Evolutionary conservation across 2,329 filamentous ascomycete genomes (phyloP).

Genomic region (Xylariaceae sp.): DNA sequence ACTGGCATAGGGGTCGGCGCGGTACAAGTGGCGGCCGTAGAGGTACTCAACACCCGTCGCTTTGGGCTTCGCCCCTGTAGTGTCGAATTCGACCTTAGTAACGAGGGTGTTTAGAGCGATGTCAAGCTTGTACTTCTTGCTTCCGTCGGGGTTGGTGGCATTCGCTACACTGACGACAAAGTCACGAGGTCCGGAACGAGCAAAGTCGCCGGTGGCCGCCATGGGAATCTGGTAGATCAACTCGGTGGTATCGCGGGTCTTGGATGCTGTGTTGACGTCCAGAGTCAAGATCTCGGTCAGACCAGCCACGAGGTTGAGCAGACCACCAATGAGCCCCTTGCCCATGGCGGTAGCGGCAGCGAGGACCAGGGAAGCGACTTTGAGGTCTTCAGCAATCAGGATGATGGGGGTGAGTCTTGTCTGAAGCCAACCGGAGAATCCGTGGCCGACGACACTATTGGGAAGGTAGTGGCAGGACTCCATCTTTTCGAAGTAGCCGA

Average conservation of each 20-base stretch:
- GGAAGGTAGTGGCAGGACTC: slow-evolving; percentile 16
- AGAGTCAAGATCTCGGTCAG: slow-evolving; percentile 35
- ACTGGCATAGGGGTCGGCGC: slow-evolving; percentile 13
- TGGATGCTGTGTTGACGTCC: slow-evolving; percentile 41
- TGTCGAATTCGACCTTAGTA: slow-evolving; percentile 19
- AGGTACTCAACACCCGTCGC: slow-evolving; percentile 20
- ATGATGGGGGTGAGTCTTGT: slow-evolving; percentile 2
- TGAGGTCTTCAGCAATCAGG: slow-evolving; percentile 23
- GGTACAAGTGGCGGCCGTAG: slow-evolving; percentile 18
- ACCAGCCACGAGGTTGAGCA: slow-evolving; percentile 17
- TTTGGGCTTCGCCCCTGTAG: slow-evolving; percentile 7
- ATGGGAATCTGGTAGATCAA: slow-evolving; percentile 49
- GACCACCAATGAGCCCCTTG: slow-evolving; percentile 33
- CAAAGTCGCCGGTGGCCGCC: slow-evolving; percentile 35
- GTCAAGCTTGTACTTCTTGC: slow-evolving; percentile 37
- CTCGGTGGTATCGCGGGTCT: slow-evolving; percentile 37
- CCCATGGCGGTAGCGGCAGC: slow-evolving; percentile 43
- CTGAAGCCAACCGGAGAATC: slow-evolving; percentile 43
- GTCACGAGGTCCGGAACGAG: slow-evolving; percentile 46
- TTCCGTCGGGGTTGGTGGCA: slow-evolving; percentile 35
- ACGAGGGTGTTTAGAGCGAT: slow-evolving; percentile 29
- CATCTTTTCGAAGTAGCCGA: slow-evolving; percentile 15
- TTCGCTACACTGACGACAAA: slow-evolving; percentile 43
- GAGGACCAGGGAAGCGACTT: slow-evolving; percentile 37
- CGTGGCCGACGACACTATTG: slow-evolving; percentile 39